Evolutionary conservation across 2,329 filamentous ascomycete genomes (phyloP), one percentile per base, ranked within the genome.

Genomic region (Colletotrichum viniferum): DNA sequence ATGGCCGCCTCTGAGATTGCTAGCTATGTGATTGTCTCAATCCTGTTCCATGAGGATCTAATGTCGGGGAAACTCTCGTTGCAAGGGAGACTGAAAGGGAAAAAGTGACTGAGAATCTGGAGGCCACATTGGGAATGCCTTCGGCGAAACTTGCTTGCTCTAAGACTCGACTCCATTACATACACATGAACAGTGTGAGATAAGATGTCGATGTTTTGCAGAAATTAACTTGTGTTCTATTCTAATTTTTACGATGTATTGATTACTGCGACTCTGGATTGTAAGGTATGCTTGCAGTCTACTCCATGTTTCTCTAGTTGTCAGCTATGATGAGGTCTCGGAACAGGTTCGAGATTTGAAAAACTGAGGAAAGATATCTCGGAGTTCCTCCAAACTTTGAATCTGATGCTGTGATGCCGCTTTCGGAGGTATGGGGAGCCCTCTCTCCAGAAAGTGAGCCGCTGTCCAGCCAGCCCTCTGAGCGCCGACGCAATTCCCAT

Each of bases 361-460:
- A 18, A 61, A 61, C 7, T 34, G 28, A 30, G 58, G 58, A 34
- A n/a, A 61, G 18, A 61, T 34, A 13, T 61, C 58, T n/a, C 58
- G 28, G 2, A 21, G 58, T 8, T 61, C 16, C 16, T 61, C 58
- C 28, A 34, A n/a, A 32, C 18, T 28, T 12, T 32, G 10, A 3
- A 61, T 34, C 12, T 61, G 28, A n/a, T 61, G 4, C 28, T 9
- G 18, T 5, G 58, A 61, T 34, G 58, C 58, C 4, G 10, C 26
- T 28, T 21, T 61, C 4, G 28, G 4, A 4, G 58, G 58, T 3
- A 61, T n/a, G 0, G 28, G 58, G 2, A 95, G 88, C 8, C 90
- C 90, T 38, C 94, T 92, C 81, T 98, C 97, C 8, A 98, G 92
- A 24, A 98, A 89, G 84, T 98, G 97, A 8, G 91, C 94, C 1